Percentiles rank a stretch among this genome's conserved stretches.
phyloP scores from a whole-genome alignment of 2,329 filamentous ascomycete genomes.

The Dichotomopilus funicola region DNA sequence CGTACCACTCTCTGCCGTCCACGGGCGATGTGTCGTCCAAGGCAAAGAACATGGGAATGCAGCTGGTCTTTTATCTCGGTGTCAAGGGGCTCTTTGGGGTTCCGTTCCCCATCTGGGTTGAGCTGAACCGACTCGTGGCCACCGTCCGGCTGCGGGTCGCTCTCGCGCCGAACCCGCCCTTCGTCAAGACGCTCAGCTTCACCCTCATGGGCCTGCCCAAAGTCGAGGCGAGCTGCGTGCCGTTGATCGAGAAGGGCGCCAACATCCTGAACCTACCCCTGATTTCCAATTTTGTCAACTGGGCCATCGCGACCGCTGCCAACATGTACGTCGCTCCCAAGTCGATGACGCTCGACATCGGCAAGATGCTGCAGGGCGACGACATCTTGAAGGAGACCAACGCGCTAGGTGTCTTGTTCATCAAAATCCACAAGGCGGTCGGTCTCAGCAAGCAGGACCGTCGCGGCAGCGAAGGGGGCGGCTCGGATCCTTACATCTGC shows the following conservation, averaged over 20 bases:
- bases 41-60: constrained; percentile 95
- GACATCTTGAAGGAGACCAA: constrained; percentile 84
- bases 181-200: constrained; percentile 84
- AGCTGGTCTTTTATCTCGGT: constrained; percentile 88
- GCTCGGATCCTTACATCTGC: constrained; percentile 93
- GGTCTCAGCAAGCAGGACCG: constrained; percentile 87
- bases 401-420: constrained; percentile 83
- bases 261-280: constrained; percentile 88
- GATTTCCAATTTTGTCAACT: constrained; percentile 96
- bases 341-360: constrained; percentile 84
- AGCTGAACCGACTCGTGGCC: constrained; percentile 83
- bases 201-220: constrained; percentile 92
- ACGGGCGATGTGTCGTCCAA: constrained; percentile 66
- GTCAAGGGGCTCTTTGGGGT: constrained; percentile 84
- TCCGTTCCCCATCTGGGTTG: constrained; percentile 80
- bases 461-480: constrained; percentile 75
- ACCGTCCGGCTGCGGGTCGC: constrained; percentile 78
- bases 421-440: constrained; percentile 81
- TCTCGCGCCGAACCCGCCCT: constrained; percentile 84
- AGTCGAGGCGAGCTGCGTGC: constrained; percentile 80
- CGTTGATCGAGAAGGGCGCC: constrained; percentile 84
- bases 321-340: constrained; percentile 93
- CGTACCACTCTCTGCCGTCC: constrained; percentile 80
- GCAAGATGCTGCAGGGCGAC: constrained; percentile 85
- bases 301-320: constrained; percentile 79